Evolutionary conservation across 208 protist species (phyloP), one percentile per base, ranked within the genome.

Genomic region (Trypanosoma cruzi): DNA sequence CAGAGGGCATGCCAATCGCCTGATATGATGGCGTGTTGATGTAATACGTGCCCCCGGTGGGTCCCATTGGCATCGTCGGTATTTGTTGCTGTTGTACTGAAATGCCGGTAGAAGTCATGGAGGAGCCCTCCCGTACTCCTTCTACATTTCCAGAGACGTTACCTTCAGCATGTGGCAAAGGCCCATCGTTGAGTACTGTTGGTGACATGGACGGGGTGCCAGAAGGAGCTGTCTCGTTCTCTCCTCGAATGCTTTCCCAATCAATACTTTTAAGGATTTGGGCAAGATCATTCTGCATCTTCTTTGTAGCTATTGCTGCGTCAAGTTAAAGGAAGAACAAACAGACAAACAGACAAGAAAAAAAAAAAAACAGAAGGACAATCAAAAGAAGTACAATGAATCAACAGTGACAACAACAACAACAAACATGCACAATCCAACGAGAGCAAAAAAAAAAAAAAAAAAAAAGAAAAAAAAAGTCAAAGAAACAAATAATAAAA

Each of bases 31-130:
- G n/a, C 16, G 64, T 2, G 49, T 62, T 66, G 14, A 71, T 50
- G 64, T 77, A 77, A 62, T 63, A 77, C 18, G 49, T 53, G 1
- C 60, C 52, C 7, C 58, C 68, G 4, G 68, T 18, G n/a, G 52
- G 63, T 11, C 50, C 44, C 56, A 75, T 63, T 50, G 20, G 70
- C 26, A 75, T 50, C n/a, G 53, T 46, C 26, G 52, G 37, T 46
- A 65, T 11, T n/a, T 68, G 70, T 16, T 65, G 64, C 32, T 29
- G 53, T 22, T n/a, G 53, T 32, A 37, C 28, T 14, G 53, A 28
- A 28, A 61, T 36, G 22, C 40, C 20, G 4, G 52, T 61, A 7
- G 62, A 13, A 0, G 18, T 2, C 22, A 24, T 29, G 24, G 40
- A 24, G 37, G 13, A 34, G 10, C 40, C n/a, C 20, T 62, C 65